Percentiles rank a stretch among this genome's conserved stretches.
These are phyloP conservation scores for Hericium erinaceus DNA, from an alignment of 768 basidiomycete species.

Conservation along the genomic window DNA sequence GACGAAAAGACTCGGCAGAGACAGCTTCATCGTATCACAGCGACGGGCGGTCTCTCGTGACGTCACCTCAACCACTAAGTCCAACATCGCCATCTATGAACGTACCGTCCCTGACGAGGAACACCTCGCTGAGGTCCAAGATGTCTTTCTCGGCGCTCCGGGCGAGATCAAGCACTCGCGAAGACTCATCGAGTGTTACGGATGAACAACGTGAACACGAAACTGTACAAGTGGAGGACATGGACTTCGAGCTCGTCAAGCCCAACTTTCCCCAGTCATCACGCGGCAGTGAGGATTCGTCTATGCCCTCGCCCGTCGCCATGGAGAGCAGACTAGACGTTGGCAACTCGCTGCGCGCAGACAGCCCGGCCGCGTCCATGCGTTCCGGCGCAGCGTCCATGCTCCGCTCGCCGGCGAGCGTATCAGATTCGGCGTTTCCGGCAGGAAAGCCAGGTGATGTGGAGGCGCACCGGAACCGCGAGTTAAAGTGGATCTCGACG, in stretches of 20 bases:
- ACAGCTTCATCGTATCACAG: conserved; percentile 24
- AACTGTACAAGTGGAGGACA: conserved; percentile 67
- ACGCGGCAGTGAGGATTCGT: conserved; percentile 47
- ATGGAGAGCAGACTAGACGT: not conserved
- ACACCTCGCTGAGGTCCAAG: conserved; percentile 42
- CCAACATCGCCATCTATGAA: conserved; percentile 12
- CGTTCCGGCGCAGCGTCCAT: conserved; percentile 15
- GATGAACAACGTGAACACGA: conserved; percentile 24
- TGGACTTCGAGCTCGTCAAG: conserved; percentile 72
- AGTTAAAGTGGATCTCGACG: conserved; percentile 65
- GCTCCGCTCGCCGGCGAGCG: conserved; percentile 10
- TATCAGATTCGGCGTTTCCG: conserved; percentile 1
- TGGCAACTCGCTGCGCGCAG: conserved; percentile 15
- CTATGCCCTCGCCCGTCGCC: conserved; percentile 7
- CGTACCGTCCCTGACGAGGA: conserved; percentile 25
- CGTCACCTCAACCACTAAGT: conserved; percentile 31
- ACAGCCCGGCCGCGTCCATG: conserved; percentile 23
- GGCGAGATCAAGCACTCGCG: conserved; percentile 24
- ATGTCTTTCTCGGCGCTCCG: conserved; percentile 62
- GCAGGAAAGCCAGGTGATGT: conserved; percentile 4
- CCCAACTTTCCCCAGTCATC: conserved; percentile 40
- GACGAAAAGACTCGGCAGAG: conserved; percentile 11
- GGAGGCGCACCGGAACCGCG: conserved; percentile 65
- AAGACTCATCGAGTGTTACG: conserved; percentile 24
- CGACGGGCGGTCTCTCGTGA: conserved; percentile 27